These are phyloP conservation scores for Starmerella potacharoeniae DNA, from an alignment of 805 yeast genomes.

Conservation along the genomic window DNA sequence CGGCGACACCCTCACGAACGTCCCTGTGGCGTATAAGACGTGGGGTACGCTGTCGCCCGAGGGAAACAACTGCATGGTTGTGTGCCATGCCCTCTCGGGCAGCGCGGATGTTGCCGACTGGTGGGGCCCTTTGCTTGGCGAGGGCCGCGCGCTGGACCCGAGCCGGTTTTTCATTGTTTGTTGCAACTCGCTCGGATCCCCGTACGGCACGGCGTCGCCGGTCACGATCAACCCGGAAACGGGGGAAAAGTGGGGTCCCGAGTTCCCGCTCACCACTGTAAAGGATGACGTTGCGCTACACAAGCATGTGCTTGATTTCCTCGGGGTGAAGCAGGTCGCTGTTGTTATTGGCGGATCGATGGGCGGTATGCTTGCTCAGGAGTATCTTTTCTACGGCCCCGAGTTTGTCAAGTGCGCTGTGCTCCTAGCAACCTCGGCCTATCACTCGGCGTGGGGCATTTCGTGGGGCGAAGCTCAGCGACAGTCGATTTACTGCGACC, in stretches of 20 bases:
- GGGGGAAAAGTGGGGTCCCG: slow-evolving; percentile 80
- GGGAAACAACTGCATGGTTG: slow-evolving; percentile 70
- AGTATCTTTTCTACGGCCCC: slow-evolving; percentile 63
- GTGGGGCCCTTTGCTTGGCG: slow-evolving; percentile 97
- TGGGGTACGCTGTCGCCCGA: slow-evolving; percentile 77
- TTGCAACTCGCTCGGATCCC: slow-evolving; percentile 87
- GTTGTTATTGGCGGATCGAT: slow-evolving; percentile 91
- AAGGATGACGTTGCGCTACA: slow-evolving; percentile 84
- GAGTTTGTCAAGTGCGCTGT: slow-evolving; percentile 60
- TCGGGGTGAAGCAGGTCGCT: slow-evolving; percentile 72
- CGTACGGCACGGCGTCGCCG: slow-evolving; percentile 93
- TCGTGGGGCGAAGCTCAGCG: slow-evolving; percentile 99
- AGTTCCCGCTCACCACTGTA: slow-evolving; percentile 87
- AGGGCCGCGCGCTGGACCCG: slow-evolving; percentile 82
- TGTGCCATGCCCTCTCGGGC: slow-evolving; percentile 93
- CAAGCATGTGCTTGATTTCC: slow-evolving; percentile 46
- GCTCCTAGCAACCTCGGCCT: slow-evolving; percentile 85
- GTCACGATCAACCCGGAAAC: slow-evolving; percentile 69
- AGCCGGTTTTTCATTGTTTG: slow-evolving; percentile 76
- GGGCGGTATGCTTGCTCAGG: slow-evolving; percentile 97
- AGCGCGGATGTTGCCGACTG: slow-evolving; percentile 92
- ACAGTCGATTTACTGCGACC: slow-evolving; percentile 91
- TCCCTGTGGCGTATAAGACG: slow-evolving; percentile 90
- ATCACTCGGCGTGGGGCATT: slow-evolving; percentile 97
- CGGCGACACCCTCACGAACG: slow-evolving; percentile 53